Evolutionary conservation across 345 rosid species (phyloP).

Genomic region (Moringa oleifera): DNA sequence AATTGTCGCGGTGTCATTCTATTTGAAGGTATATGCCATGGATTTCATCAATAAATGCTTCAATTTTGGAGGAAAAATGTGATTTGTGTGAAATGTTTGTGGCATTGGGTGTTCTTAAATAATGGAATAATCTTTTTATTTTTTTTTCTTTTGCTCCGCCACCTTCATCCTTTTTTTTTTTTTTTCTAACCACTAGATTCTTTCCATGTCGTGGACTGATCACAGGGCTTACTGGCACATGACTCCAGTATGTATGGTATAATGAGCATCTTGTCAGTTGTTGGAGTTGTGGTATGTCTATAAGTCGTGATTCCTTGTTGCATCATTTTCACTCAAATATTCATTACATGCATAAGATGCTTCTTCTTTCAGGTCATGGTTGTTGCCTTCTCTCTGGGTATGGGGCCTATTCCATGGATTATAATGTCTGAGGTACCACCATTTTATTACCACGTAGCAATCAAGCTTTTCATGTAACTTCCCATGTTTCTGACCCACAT

Average conservation of each 20-base stretch:
- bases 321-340: slow-evolving; percentile 5
- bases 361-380: slow-evolving; percentile 63
- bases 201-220: slow-evolving; percentile 10
- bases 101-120: neutral
- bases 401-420: slow-evolving; percentile 97
- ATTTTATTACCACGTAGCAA: neutral
- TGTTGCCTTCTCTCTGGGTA: slow-evolving; percentile 71
- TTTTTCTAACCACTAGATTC: neutral
- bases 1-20: slow-evolving; percentile 73
- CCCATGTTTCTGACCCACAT: neutral
- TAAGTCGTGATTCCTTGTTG: slow-evolving; percentile 4
- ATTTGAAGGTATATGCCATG: slow-evolving; percentile 37
- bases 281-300: slow-evolving; percentile 86
- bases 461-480: neutral
- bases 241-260: slow-evolving; percentile 50
- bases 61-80: neutral
- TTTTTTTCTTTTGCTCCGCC: neutral
- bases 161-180: neutral
- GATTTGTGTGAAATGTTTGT: too few relatives aligned
- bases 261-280: slow-evolving; percentile 63
- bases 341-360: slow-evolving; percentile 7
- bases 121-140: neutral
- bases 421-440: slow-evolving; percentile 91
- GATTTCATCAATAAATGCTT: neutral
- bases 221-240: slow-evolving; percentile 49